These are phyloP conservation scores for Vitis vinifera DNA, from an alignment of 164 flowering plant genomes.

Conservation along the genomic window ASM3070453v1 NC_081818.1:22397001-22397500, in stretches of 20 bases:
- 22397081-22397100: neutral
- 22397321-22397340: neutral
- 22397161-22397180: conserved; percentile 11
- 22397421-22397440: neutral
- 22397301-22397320: too few species aligned
- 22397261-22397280: too few species aligned
- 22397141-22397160: neutral
- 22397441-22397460: neutral
- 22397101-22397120: neutral
- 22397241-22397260: neutral
- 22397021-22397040: too few species aligned
- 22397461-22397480: conserved; percentile 57
- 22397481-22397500: conserved; percentile 52
- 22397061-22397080: neutral
- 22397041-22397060: too few species aligned
- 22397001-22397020: too few species aligned
- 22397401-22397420: neutral
- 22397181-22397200: conserved; percentile 4
- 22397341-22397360: neutral
- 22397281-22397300: neutral
- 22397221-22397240: conserved; percentile 6
- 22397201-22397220: conserved; percentile 6
- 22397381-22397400: neutral
- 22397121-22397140: conserved; percentile 21
- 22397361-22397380: neutral